A percentile compares a stretch with the other conserved stretches of the same genome.
These are phyloP conservation scores for Nakazawaea sp. DNA, from an alignment of 805 yeast genomes.

Conservation along the genomic window DNA sequence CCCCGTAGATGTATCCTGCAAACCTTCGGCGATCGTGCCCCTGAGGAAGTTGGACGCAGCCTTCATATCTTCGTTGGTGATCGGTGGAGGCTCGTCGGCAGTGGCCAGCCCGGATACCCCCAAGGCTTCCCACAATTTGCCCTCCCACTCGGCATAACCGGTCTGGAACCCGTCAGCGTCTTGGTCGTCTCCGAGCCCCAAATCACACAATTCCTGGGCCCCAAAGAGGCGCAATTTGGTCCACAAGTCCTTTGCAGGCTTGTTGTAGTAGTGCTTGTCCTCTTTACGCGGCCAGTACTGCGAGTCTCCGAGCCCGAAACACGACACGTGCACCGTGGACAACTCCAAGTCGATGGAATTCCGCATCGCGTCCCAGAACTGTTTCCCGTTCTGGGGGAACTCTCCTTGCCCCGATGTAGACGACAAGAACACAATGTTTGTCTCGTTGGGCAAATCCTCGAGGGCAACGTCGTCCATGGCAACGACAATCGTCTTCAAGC, in stretches of 20 bases:
- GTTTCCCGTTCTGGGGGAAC: constrained; percentile 76
- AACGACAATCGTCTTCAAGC: constrained; percentile 57
- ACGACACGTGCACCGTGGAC: constrained; percentile 47
- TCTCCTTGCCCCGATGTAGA: constrained; percentile 88
- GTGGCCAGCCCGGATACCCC: constrained; percentile 81
- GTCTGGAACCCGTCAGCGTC: constrained; percentile 94
- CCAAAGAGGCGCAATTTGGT: constrained; percentile 63
- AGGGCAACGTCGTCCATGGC: constrained; percentile 68
- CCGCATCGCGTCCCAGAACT: constrained; percentile 68
- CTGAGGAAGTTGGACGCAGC: constrained; percentile 78
- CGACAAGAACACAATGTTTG: constrained; percentile 59
- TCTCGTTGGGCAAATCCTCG: constrained; percentile 68
- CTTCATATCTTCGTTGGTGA: constrained; percentile 95
- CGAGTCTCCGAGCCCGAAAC: constrained; percentile 76
- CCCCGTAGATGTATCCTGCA: constrained; percentile 77
- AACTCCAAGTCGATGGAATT: constrained; percentile 57
- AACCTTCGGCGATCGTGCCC: constrained; percentile 88
- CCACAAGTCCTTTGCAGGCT: constrained; percentile 73
- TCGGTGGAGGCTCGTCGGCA: constrained; percentile 82
- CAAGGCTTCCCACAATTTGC: constrained; percentile 75
- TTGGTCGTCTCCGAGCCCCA: constrained; percentile 95
- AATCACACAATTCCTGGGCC: constrained; percentile 61
- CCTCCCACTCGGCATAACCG: constrained; percentile 87
- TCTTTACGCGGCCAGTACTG: constrained; percentile 97
- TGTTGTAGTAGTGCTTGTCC: constrained; percentile 89